Percentiles rank a stretch among this genome's conserved stretches.
phyloP scores from a whole-genome alignment of 345 rosid species.

The Salix exigua region DNA sequence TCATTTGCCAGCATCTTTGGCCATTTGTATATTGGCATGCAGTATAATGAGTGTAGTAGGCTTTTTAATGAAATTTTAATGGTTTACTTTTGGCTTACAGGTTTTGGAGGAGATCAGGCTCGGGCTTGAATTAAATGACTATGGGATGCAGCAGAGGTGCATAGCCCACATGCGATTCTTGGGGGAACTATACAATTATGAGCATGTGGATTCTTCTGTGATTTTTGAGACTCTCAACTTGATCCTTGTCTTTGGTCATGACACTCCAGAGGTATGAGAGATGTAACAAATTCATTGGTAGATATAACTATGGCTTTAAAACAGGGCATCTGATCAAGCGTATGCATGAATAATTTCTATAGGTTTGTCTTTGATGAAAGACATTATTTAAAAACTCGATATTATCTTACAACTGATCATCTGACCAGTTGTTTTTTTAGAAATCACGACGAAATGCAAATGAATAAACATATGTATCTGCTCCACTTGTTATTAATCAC shows the following conservation, averaged over 20 bases:
- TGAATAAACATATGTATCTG: background rate
- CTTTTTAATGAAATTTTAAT: conserved; percentile 3
- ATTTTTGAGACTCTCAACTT: conserved; percentile 88
- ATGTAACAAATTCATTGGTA: background rate
- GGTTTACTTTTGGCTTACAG: conserved; percentile 40
- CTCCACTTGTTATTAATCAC: background rate
- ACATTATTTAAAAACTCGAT: background rate
- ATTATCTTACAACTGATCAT: background rate
- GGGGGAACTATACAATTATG: conserved; percentile 97
- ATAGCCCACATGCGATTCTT: conserved; percentile 93
- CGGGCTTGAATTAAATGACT: conserved; percentile 91
- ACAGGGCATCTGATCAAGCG: background rate
- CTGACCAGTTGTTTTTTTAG: background rate
- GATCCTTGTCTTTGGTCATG: conserved; percentile 76
- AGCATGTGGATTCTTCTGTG: conserved; percentile 95
- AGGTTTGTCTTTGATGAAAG: background rate
- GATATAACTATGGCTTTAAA: background rate
- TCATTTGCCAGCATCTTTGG: background rate
- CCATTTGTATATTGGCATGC: background rate
- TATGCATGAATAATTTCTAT: background rate
- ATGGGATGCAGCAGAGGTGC: conserved; percentile 96
- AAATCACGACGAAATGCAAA: background rate
- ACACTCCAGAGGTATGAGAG: conserved; percentile 66
- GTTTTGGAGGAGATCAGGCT: conserved; percentile 95
- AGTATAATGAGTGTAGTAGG: background rate